phyloP scores from a whole-genome alignment of 2,329 filamentous ascomycete species.

The Aciculosporium take region DNA sequence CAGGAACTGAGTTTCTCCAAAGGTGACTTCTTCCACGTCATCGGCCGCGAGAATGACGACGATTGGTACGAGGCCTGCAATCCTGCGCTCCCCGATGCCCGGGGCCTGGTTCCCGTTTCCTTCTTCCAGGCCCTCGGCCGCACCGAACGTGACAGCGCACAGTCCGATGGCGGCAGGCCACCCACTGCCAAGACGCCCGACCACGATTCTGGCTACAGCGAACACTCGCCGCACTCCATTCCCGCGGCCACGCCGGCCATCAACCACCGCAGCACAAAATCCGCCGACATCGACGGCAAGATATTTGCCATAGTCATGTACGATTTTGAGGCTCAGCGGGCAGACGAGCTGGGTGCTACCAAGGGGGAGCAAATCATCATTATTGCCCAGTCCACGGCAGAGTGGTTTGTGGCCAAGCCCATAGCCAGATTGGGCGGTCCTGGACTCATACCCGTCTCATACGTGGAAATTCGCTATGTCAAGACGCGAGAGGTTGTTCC shows the following conservation, averaged over 20 bases:
- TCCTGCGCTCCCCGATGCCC: conserved; percentile 69
- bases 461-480: conserved; percentile 94
- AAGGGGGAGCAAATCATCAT: conserved; percentile 95
- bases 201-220: conserved; percentile 76
- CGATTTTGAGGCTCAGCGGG: conserved; percentile 85
- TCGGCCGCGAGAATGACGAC: conserved; percentile 81
- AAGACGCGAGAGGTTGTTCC: conserved; percentile 66
- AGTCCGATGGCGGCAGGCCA: conserved; percentile 43
- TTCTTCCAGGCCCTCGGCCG: conserved; percentile 90
- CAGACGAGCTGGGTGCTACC: conserved; percentile 93
- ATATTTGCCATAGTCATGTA: conserved; percentile 96
- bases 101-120: conserved; percentile 81
- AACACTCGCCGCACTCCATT: conserved; percentile 17
- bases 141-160: conserved; percentile 76
- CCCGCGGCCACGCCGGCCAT: conserved; percentile 7
- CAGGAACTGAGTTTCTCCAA: conserved; percentile 84
- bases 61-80: conserved; percentile 99
- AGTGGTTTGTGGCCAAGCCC: conserved; percentile 99
- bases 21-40: conserved; percentile 96
- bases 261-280: conserved; percentile 34
- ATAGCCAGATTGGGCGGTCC: conserved; percentile 93
- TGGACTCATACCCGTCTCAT: conserved; percentile 88
- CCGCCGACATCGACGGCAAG: conserved; percentile 56
- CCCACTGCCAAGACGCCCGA: conserved; percentile 46
- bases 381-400: conserved; percentile 93